A percentile compares a stretch with the other conserved stretches of the same genome.
These are phyloP conservation scores for Podila minutissima DNA, from an alignment of 192 early-diverging fungal species.

Conservation along the genomic window DNA sequence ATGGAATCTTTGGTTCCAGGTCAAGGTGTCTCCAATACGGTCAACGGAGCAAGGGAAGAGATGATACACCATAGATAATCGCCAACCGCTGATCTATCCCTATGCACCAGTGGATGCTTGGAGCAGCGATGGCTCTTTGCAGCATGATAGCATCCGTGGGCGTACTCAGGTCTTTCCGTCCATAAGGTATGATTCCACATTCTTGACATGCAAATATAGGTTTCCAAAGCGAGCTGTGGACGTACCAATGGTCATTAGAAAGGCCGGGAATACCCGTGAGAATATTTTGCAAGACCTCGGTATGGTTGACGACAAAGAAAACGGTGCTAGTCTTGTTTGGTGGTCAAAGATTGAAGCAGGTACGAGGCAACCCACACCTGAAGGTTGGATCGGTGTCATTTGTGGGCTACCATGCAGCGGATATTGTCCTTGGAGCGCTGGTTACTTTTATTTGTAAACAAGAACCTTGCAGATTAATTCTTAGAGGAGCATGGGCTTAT, in stretches of 20 bases:
- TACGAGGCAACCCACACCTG: not conserved
- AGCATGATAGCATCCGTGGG: too few relatives aligned
- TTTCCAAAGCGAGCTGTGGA: conserved; percentile 55
- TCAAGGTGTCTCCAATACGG: not conserved
- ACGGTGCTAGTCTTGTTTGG: conserved; percentile 65
- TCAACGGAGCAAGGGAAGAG: not conserved
- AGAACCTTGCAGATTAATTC: too few relatives aligned
- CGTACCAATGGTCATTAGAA: conserved; percentile 66
- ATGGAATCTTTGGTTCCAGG: conserved; percentile 3
- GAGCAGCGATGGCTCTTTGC: too few relatives aligned
- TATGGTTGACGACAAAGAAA: conserved; percentile 59
- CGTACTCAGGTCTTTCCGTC: not conserved
- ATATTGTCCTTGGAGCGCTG: too few relatives aligned
- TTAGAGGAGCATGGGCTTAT: too few relatives aligned
- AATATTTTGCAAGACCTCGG: conserved; percentile 54
- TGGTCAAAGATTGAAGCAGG: conserved; percentile 53
- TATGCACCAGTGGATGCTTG: not conserved
- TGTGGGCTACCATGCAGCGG: too few relatives aligned
- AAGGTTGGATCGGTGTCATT: too few relatives aligned
- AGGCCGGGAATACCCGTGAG: conserved; percentile 54
- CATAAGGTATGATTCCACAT: too few relatives aligned
- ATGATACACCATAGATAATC: not conserved
- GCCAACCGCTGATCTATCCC: not conserved
- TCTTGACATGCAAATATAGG: too few relatives aligned
- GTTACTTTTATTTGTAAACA: too few relatives aligned